phyloP scores from a whole-genome alignment of 495 filamentous ascomycete genomes.

The Talaromyces ruber region DNA sequence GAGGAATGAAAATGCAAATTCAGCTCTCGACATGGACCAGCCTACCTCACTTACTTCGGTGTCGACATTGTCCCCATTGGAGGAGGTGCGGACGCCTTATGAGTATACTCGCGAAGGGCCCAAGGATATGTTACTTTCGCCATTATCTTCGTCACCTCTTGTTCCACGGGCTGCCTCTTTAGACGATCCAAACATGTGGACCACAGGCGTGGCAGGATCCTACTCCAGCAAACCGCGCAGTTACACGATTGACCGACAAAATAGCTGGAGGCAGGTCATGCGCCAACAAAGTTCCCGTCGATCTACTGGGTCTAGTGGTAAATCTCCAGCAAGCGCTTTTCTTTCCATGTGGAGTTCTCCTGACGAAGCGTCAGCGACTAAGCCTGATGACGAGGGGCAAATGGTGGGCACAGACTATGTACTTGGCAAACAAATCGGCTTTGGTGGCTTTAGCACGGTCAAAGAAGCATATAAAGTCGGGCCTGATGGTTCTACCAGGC shows the following conservation, averaged over 20 bases:
- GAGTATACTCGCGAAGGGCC: constrained; percentile 17
- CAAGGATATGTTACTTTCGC: constrained; percentile 44
- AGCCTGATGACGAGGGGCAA: constrained; percentile 65
- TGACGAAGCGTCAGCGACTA: constrained; percentile 29
- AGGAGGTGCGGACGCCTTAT: constrained; percentile 45
- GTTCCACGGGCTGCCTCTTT: constrained; percentile 33
- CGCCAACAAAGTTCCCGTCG: constrained; percentile 33
- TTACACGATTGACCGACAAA: constrained; percentile 30
- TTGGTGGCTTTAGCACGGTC: constrained; percentile 62
- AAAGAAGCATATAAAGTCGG: constrained; percentile 66
- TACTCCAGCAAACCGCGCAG: constrained; percentile 37
- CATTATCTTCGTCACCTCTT: constrained; percentile 39
- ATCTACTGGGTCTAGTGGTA: constrained; percentile 38
- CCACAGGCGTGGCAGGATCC: constrained; percentile 25
- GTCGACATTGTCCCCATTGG: constrained; percentile 45
- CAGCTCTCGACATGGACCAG: constrained; percentile 24
- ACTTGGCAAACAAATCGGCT: constrained; percentile 61
- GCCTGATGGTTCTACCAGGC: constrained; percentile 38
- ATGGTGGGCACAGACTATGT: constrained; percentile 66
- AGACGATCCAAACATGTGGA: constrained; percentile 44
- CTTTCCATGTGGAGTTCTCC: constrained; percentile 46
- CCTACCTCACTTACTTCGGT: constrained; percentile 54
- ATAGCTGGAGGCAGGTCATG: constrained; percentile 27
- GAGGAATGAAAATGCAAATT: background rate
- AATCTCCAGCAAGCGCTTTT: constrained; percentile 49